phyloP scores from a whole-genome alignment of 31 red algal species.

The Bonnemaisonia californica region DNA sequence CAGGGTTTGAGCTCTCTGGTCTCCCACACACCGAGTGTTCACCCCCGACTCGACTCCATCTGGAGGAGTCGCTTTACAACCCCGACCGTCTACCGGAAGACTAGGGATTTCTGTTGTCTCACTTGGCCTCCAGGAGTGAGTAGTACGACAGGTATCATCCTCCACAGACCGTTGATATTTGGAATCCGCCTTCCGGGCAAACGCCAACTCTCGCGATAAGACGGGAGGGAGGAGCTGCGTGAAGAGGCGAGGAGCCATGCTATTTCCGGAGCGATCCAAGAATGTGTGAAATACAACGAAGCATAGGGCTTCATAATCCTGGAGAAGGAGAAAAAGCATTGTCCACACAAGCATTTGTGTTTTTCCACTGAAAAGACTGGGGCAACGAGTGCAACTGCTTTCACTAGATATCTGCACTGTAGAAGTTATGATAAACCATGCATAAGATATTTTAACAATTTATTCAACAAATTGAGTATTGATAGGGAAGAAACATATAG shows the following conservation, averaged over 20 bases:
- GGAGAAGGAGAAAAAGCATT: conserved; percentile 26
- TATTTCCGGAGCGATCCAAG: conserved; percentile 39
- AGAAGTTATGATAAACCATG: too few species aligned
- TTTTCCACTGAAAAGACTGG: conserved; percentile 33
- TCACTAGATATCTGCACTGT: too few species aligned
- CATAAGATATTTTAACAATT: too few species aligned
- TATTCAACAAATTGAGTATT: too few species aligned
- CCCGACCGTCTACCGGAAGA: too few species aligned
- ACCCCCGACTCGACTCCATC: too few species aligned
- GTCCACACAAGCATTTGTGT: conserved; percentile 65
- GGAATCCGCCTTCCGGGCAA: conserved; percentile 24
- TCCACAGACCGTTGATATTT: conserved; percentile 72
- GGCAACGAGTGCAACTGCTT: conserved; percentile 74
- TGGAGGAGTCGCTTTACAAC: too few species aligned
- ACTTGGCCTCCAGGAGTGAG: too few species aligned
- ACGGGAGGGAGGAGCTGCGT: conserved; percentile 52
- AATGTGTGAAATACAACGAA: conserved; percentile 69
- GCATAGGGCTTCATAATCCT: conserved; percentile 54
- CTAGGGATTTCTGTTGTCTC: too few species aligned
- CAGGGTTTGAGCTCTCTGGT: too few species aligned
- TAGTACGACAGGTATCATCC: conserved; percentile 81
- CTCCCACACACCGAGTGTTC: too few species aligned
- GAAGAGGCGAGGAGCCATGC: conserved; percentile 25
- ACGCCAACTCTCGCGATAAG: conserved; percentile 42
- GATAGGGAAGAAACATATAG: too few species aligned